Evolutionary conservation across 1,139 yeast genomes (phyloP).

Genomic region (Sugiyamaella xylanicola): DNA sequence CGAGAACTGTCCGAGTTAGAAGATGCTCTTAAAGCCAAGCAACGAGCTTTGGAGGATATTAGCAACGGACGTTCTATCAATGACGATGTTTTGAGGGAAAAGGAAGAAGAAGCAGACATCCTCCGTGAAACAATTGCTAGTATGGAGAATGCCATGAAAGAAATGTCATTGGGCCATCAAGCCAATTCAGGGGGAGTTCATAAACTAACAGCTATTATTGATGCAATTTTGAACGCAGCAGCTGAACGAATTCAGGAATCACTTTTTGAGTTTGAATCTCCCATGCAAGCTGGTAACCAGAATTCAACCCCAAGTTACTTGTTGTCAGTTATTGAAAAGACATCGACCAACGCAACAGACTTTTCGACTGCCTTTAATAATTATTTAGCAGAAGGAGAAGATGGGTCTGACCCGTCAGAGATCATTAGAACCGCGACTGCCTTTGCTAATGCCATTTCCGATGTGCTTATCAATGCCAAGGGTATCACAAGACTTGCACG

Average conservation of each 20-base stretch:
- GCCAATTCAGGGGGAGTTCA: slow-evolving; percentile 53
- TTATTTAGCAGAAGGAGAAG: slow-evolving; percentile 74
- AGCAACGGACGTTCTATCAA: slow-evolving; percentile 34
- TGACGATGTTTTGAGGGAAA: slow-evolving; percentile 56
- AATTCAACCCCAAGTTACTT: slow-evolving; percentile 75
- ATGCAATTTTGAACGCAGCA: slow-evolving; percentile 70
- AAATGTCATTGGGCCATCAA: slow-evolving; percentile 48
- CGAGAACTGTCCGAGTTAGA: slow-evolving; percentile 46
- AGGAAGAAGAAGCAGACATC: slow-evolving; percentile 78
- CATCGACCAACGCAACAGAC: slow-evolving; percentile 73
- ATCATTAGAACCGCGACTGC: slow-evolving; percentile 69
- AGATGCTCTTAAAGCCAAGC: slow-evolving; percentile 43
- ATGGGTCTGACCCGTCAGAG: slow-evolving; percentile 62
- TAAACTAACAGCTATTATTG: slow-evolving; percentile 62
- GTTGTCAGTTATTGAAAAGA: slow-evolving; percentile 68
- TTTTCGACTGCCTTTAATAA: slow-evolving; percentile 80
- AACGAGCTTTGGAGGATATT: slow-evolving; percentile 40
- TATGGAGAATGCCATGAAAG: slow-evolving; percentile 71
- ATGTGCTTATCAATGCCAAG: slow-evolving; percentile 68
- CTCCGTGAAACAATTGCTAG: slow-evolving; percentile 61
- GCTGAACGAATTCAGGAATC: slow-evolving; percentile 74
- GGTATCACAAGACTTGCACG: slow-evolving; percentile 63
- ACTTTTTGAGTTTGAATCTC: slow-evolving; percentile 69
- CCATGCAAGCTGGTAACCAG: slow-evolving; percentile 82
- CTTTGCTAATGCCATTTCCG: slow-evolving; percentile 65